phyloP scores from a whole-genome alignment of 805 yeast genomes.

The Metschnikowia lachancei region DNA sequence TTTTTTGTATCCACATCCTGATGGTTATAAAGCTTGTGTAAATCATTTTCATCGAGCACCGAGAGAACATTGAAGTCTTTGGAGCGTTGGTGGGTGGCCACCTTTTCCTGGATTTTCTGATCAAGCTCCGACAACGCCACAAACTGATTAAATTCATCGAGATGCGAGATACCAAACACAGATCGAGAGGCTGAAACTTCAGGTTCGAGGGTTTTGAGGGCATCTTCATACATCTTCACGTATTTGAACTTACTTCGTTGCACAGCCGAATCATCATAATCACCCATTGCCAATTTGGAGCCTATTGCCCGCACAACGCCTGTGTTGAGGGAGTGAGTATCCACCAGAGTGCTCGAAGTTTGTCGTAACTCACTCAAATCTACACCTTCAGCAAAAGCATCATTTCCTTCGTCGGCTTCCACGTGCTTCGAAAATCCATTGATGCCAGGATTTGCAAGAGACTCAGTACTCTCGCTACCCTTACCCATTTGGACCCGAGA shows the following conservation, averaged over 20 bases:
- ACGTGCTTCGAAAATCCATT: background rate
- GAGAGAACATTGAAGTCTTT: constrained; percentile 9
- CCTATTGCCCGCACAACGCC: constrained; percentile 7
- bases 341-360: background rate
- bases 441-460: background rate
- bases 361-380: background rate
- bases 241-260: constrained; percentile 10
- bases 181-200: constrained; percentile 16
- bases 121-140: constrained; percentile 35
- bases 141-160: constrained; percentile 37
- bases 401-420: background rate
- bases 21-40: constrained; percentile 11
- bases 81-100: constrained; percentile 8
- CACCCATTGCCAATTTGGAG: constrained; percentile 4
- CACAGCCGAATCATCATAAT: background rate
- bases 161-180: constrained; percentile 28
- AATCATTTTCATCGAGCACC: constrained; percentile 12
- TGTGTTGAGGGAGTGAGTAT: background rate
- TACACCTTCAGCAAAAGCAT: background rate
- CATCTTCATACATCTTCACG: constrained; percentile 14
- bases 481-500: background rate
- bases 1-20: constrained; percentile 2
- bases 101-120: constrained; percentile 28
- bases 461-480: background rate
- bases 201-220: constrained; percentile 3